Evolutionary conservation across 305 asterid genomes (phyloP).

Genomic region (Fraxinus baroniana): DNA sequence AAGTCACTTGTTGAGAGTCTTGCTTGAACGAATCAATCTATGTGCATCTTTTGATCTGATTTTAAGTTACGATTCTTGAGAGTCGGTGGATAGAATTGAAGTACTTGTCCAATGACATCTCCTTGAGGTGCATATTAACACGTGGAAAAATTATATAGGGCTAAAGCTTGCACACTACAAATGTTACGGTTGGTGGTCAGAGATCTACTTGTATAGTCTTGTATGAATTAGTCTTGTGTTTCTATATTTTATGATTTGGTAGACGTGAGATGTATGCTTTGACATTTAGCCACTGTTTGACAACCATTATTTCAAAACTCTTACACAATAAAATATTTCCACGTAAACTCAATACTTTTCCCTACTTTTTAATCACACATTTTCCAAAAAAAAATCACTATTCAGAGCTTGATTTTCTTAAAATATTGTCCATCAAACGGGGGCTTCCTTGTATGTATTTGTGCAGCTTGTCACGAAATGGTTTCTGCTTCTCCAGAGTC

Average conservation of each 20-base stretch:
- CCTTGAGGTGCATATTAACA: neutral
- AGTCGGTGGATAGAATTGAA: neutral
- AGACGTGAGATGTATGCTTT: neutral
- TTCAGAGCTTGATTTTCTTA: neutral
- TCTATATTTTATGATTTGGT: too few relatives aligned
- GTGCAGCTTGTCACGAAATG: neutral
- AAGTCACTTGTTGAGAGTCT: neutral
- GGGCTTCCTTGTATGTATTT: too few relatives aligned
- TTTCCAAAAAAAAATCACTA: too few relatives aligned
- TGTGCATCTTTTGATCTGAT: neutral
- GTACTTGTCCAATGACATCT: neutral
- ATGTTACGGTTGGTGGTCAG: neutral
- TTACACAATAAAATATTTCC: too few relatives aligned
- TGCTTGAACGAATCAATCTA: neutral
- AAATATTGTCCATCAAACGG: too few relatives aligned
- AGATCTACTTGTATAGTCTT: neutral
- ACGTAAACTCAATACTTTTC: too few relatives aligned
- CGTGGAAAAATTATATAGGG: neutral
- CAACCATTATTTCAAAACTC: too few relatives aligned
- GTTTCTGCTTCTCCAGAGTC: neutral
- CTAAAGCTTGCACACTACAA: neutral
- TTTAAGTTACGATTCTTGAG: neutral
- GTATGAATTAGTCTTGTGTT: neutral
- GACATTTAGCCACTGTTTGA: neutral
- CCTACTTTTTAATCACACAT: too few relatives aligned